These are phyloP conservation scores for Blumeria graminis DNA, from an alignment of 2,329 filamentous ascomycete genomes.

Conservation along the genomic window DNA sequence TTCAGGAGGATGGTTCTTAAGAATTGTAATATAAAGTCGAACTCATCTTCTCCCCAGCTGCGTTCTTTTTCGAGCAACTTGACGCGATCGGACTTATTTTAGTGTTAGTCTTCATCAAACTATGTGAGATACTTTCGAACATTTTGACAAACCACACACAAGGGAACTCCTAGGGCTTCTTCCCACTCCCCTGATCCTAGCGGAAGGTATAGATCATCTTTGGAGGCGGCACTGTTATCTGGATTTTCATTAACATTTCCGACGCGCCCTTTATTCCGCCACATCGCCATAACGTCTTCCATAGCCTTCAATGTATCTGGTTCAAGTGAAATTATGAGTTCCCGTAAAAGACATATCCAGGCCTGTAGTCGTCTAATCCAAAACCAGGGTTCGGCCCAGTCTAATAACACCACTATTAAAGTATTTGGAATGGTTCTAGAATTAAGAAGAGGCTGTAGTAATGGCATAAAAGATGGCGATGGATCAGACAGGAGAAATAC, in stretches of 20 bases:
- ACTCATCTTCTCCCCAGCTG: slow-evolving; percentile 87
- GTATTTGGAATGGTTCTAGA: slow-evolving; percentile 67
- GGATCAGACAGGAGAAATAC: slow-evolving; percentile 74
- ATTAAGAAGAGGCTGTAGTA: slow-evolving; percentile 65
- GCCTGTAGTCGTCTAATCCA: slow-evolving; percentile 76
- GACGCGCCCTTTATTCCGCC: slow-evolving; percentile 53
- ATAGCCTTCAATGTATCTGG: slow-evolving; percentile 58
- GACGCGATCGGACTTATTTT: slow-evolving; percentile 18
- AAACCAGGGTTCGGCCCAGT: slow-evolving; percentile 83
- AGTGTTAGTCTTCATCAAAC: background rate
- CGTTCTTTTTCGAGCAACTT: slow-evolving; percentile 73
- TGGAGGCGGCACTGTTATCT: slow-evolving; percentile 28
- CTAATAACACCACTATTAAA: slow-evolving; percentile 71
- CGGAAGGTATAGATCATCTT: slow-evolving; percentile 47
- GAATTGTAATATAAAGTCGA: slow-evolving; percentile 87
- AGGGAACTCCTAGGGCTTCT: slow-evolving; percentile 59
- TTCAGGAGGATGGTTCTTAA: slow-evolving; percentile 73
- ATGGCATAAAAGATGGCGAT: slow-evolving; percentile 56
- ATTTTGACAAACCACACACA: slow-evolving; percentile 92
- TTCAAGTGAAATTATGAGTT: slow-evolving; percentile 49
- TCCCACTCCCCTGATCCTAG: slow-evolving; percentile 83
- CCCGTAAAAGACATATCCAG: slow-evolving; percentile 69
- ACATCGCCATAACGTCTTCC: slow-evolving; percentile 62
- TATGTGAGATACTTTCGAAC: slow-evolving; percentile 22
- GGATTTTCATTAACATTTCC: slow-evolving; percentile 38